Evolutionary conservation across 73 alveolate genomes (phyloP).

Genomic region (Loxodes magnus): DNA sequence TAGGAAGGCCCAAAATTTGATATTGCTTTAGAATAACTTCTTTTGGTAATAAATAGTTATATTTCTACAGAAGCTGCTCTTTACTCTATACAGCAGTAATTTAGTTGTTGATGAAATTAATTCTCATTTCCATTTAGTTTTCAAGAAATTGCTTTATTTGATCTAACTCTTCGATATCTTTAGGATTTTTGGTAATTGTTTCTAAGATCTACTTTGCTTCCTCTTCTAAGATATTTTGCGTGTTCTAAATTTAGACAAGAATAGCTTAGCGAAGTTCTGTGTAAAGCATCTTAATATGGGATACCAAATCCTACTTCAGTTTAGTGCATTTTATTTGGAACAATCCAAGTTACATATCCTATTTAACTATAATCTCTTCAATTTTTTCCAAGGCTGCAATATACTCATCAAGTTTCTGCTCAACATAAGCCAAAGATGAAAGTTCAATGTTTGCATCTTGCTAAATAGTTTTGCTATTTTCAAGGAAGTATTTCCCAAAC

Average conservation of each 20-base stretch:
- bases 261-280: too few relatives aligned
- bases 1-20: constrained; percentile 49
- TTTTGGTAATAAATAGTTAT: constrained; percentile 33
- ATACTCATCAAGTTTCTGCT: too few relatives aligned
- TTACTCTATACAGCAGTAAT: constrained; percentile 44
- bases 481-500: too few relatives aligned
- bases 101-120: constrained; percentile 26
- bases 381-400: too few relatives aligned
- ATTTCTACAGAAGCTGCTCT: constrained; percentile 46
- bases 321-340: not conserved
- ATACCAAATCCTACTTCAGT: not conserved
- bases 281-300: not conserved
- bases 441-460: too few relatives aligned
- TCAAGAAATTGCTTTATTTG: constrained; percentile 36
- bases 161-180: constrained; percentile 39
- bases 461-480: too few relatives aligned
- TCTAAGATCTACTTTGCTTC: constrained; percentile 27
- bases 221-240: constrained; percentile 40
- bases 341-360: too few relatives aligned
- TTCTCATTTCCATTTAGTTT: constrained; percentile 32
- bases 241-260: too few relatives aligned
- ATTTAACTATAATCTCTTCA: too few relatives aligned
- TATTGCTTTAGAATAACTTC: constrained; percentile 51
- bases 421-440: too few relatives aligned
- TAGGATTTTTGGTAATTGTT: constrained; percentile 26